These are phyloP conservation scores for Nicotiana tomentosiformis DNA, from an alignment of 257 asterid species.

Conservation along the genomic window DNA sequence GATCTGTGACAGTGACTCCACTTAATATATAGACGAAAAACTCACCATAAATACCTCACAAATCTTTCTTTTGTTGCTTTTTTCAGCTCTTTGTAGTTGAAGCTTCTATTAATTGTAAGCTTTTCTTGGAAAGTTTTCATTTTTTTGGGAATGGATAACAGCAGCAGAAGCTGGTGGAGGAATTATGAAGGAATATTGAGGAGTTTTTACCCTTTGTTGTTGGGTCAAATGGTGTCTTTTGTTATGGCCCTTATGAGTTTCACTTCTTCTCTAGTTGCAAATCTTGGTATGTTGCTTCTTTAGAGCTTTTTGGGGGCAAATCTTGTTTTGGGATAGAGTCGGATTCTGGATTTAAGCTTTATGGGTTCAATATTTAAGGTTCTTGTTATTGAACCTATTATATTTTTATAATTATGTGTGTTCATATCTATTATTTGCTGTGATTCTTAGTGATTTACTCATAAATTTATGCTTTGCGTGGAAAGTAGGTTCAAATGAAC, in stretches of 20 bases:
- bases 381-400: too few species aligned
- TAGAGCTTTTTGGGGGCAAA: too few species aligned
- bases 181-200: slow-evolving; percentile 16
- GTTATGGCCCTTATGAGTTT: slow-evolving; percentile 35
- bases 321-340: too few species aligned
- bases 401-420: too few species aligned
- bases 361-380: too few species aligned
- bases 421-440: too few species aligned
- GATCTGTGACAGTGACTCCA: neutral
- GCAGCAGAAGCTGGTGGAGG: slow-evolving; percentile 5
- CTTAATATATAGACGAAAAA: too few species aligned
- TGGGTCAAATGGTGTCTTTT: slow-evolving; percentile 61
- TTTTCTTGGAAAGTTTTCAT: neutral
- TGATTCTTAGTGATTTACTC: too few species aligned
- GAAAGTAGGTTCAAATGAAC: too few species aligned
- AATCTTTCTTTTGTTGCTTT: neutral
- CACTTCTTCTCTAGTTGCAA: slow-evolving; percentile 46
- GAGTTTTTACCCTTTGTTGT: slow-evolving; percentile 29
- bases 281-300: slow-evolving; percentile 18
- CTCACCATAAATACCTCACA: neutral
- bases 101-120: neutral
- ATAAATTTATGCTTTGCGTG: too few species aligned
- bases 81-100: neutral
- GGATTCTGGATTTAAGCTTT: too few species aligned
- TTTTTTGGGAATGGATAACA: slow-evolving; percentile 15